Evolutionary conservation across 2,329 filamentous ascomycete species (phyloP).

Genomic region (Bipolaris oryzae): DNA sequence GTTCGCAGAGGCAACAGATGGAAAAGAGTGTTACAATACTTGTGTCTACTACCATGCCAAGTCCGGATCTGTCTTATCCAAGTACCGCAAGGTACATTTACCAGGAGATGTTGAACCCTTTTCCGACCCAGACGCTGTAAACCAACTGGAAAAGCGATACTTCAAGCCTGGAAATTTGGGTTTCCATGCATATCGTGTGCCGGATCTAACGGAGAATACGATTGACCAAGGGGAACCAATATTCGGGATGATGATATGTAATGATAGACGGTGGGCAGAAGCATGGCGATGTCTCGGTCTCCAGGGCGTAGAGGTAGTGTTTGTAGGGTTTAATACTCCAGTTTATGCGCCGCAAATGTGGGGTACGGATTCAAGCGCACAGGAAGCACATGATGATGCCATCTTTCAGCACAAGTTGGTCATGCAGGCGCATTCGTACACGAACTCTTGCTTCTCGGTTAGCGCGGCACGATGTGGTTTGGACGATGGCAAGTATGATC

Average conservation of each 20-base stretch:
- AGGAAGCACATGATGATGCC: slow-evolving; percentile 54
- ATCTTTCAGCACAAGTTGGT: slow-evolving; percentile 59
- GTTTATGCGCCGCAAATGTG: slow-evolving; percentile 55
- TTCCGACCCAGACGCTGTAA: slow-evolving; percentile 52
- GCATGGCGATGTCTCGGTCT: slow-evolving; percentile 59
- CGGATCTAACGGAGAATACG: slow-evolving; percentile 22
- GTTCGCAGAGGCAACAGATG: slow-evolving; percentile 56
- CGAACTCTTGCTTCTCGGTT: slow-evolving; percentile 58
- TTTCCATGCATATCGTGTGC: slow-evolving; percentile 47
- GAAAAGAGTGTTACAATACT: slow-evolving; percentile 41
- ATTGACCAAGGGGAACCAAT: slow-evolving; percentile 54
- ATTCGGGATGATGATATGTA: slow-evolving; percentile 62
- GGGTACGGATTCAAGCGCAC: slow-evolving; percentile 12
- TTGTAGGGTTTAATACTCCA: slow-evolving; percentile 54
- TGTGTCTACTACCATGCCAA: slow-evolving; percentile 30
- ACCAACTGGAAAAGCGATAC: slow-evolving; percentile 63
- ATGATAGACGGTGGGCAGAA: slow-evolving; percentile 60
- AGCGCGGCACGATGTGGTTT: slow-evolving; percentile 56
- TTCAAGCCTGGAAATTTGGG: slow-evolving; percentile 60
- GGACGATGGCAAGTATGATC: slow-evolving; percentile 55
- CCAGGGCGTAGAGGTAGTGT: slow-evolving; percentile 52
- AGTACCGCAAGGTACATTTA: slow-evolving; percentile 29
- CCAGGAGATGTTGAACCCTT: slow-evolving; percentile 28
- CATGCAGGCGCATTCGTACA: slow-evolving; percentile 60
- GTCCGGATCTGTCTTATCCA: slow-evolving; percentile 23